Evolutionary conservation across 2,329 filamentous ascomycete genomes (phyloP), one percentile per base, ranked within the genome.

Genomic region (Aspergillus pseudoterreus): DNA sequence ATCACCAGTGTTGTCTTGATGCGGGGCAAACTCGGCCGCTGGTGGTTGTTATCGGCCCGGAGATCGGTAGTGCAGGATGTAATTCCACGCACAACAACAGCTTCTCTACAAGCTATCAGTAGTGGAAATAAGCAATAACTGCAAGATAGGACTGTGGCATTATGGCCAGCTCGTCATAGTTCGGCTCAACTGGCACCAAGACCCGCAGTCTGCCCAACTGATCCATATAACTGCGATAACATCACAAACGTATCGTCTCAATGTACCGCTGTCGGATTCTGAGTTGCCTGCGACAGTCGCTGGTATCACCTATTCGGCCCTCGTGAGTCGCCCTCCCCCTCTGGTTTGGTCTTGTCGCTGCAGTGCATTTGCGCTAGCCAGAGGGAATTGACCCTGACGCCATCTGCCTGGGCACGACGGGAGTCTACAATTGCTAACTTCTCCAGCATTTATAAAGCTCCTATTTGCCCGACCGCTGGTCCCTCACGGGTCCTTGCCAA

Each of bases 401-500:
- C 27, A 30, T 30, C 27, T 9, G 8, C 8, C 10, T 11, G 10
- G 3, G 27, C 9, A 30, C 27, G 8, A 30, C 3, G 8, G 8
- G 27, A 27, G 24, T 1, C 6, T 11, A 8, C 35, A 17, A 17
- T 38, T n/a, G 15, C 35, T 38, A n/a, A 38, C 35, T n/a, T 12
- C 15, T 38, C 9, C 35, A 42, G 39, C 19, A 42, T 6, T 6
- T 9, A 42, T 21, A 42, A 14, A 6, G 22, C 39, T 24, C 43
- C 24, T 14, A 5, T 33, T 19, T 9, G 6, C 14, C 15, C n/a
- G 33, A 39, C 2, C n/a, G 21, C 17, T 3, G 6, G 10, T 12
- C 15, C 12, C 6, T 21, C 41, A 15, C 14, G 15, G 10, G 8
- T 11, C 22, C 45, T 42, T 32, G 47, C 66, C 24, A 65, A 50